phyloP scores from a whole-genome alignment of 2,329 filamentous ascomycete species.

The Dactylellina drechsleri region DNA sequence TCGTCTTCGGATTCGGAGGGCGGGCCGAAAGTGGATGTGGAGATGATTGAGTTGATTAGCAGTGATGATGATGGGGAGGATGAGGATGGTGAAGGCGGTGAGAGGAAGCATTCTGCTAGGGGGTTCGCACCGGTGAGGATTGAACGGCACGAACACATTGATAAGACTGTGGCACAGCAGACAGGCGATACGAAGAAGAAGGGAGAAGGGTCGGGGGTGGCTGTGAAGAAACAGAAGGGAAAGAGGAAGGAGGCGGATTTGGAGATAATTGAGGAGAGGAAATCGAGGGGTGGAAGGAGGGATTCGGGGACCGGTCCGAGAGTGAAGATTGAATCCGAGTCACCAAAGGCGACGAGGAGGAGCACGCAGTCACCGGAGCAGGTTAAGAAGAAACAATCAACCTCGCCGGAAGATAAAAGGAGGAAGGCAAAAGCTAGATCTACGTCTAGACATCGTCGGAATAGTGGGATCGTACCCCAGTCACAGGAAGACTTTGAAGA shows the following conservation, averaged over 20 bases:
- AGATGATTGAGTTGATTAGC: conserved; percentile 57
- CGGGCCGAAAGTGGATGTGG: conserved; percentile 57
- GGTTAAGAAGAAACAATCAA: conserved; percentile 33
- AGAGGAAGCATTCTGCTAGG: conserved; percentile 40
- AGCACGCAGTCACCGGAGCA: conserved; percentile 40
- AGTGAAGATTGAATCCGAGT: conserved; percentile 54
- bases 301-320: conserved; percentile 44
- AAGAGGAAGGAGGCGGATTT: conserved; percentile 54
- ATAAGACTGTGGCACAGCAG: conserved; percentile 49
- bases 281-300: conserved; percentile 42
- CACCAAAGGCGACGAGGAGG: conserved; percentile 36
- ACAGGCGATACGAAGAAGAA: conserved; percentile 56
- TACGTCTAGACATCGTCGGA: conserved; percentile 48
- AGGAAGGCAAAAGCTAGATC: conserved; percentile 49
- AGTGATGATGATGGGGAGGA: conserved; percentile 47
- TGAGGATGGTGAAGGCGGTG: conserved; percentile 34
- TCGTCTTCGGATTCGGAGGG: conserved; percentile 56
- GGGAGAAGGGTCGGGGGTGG: conserved; percentile 29
- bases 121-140: conserved; percentile 51
- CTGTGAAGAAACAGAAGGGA: conserved; percentile 52
- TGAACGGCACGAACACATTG: conserved; percentile 55
- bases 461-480: conserved; percentile 36
- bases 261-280: conserved; percentile 56
- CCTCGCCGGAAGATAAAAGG: conserved; percentile 49
- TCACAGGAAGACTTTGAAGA: conserved; percentile 57